Conservation (phyloP, 441 rosid genomes). For the Francoa sonchifolia region DNA sequence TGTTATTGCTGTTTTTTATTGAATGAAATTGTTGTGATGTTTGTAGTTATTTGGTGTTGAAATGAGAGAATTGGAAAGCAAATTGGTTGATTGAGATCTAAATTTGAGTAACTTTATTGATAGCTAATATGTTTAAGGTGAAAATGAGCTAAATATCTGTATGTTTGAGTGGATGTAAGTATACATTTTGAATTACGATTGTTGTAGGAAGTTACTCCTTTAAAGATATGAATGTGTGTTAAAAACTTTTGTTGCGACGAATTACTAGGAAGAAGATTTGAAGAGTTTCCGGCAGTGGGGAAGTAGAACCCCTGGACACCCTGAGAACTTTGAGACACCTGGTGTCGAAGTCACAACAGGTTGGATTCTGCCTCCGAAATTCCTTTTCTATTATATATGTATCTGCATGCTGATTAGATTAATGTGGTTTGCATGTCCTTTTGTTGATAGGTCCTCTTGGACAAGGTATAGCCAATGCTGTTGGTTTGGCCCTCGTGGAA, state of each 20-base stretch:
- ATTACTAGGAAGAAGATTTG: slow-evolving; percentile 76
- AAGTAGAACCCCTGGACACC: slow-evolving; percentile 96
- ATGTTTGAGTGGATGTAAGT: too few relatives aligned
- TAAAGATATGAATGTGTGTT: neutral
- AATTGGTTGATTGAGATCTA: too few relatives aligned
- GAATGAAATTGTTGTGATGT: neutral
- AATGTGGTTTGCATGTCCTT: neutral
- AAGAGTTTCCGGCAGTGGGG: slow-evolving; percentile 88
- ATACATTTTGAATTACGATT: too few relatives aligned
- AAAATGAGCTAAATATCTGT: too few relatives aligned
- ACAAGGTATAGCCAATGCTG: slow-evolving; percentile 94
- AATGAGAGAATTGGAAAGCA: neutral
- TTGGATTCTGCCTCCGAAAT: slow-evolving; percentile 17
- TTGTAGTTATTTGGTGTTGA: neutral
- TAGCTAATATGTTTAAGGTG: too few relatives aligned
- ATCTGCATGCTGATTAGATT: neutral
- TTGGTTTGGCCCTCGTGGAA: slow-evolving; percentile 96
- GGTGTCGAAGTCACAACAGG: slow-evolving; percentile 99
- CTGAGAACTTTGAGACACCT: slow-evolving; percentile 97
- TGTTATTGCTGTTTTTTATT: neutral
- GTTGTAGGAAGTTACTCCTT: neutral
- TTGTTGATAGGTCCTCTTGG: slow-evolving; percentile 80
- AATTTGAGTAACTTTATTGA: too few relatives aligned
- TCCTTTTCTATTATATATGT: neutral
- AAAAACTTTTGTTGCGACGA: slow-evolving; percentile 1